These are phyloP conservation scores for Peronospora destructor DNA, from an alignment of 352 stramenopile genomes.

Conservation along the genomic window DNA sequence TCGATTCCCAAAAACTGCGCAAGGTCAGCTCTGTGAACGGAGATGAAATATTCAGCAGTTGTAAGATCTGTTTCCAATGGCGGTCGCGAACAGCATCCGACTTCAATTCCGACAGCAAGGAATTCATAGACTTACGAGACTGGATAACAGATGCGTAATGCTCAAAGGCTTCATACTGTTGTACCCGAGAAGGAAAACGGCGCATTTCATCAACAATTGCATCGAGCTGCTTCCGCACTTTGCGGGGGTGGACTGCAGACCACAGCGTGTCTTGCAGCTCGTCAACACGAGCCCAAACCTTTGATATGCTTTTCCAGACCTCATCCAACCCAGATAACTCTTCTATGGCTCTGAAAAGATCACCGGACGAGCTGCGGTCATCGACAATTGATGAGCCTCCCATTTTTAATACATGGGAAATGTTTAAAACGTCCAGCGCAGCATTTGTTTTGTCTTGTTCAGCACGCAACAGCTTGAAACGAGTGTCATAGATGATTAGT, in stretches of 20 bases:
- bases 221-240: conserved; percentile 94
- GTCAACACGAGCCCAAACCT: conserved; percentile 84
- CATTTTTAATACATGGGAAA: conserved; percentile 48
- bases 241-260: conserved; percentile 91
- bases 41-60: conserved; percentile 89
- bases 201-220: conserved; percentile 95
- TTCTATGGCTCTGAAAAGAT: conserved; percentile 70
- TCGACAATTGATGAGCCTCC: conserved; percentile 59
- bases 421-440: conserved; percentile 94
- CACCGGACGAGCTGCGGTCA: conserved; percentile 66
- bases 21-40: conserved; percentile 94
- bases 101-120: conserved; percentile 95
- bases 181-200: conserved; percentile 92
- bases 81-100: conserved; percentile 97
- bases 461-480: conserved; percentile 73
- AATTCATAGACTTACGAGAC: conserved; percentile 89
- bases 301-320: conserved; percentile 94
- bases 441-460: conserved; percentile 94
- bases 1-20: conserved; percentile 95
- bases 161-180: conserved; percentile 98
- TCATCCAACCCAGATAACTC: conserved; percentile 95
- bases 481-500: conserved; percentile 80
- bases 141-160: conserved; percentile 92
- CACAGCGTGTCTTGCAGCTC: conserved; percentile 92
- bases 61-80: conserved; percentile 98